Conservation (phyloP, 179 eudicot species). For the Heliamphora pulchella region DNA sequence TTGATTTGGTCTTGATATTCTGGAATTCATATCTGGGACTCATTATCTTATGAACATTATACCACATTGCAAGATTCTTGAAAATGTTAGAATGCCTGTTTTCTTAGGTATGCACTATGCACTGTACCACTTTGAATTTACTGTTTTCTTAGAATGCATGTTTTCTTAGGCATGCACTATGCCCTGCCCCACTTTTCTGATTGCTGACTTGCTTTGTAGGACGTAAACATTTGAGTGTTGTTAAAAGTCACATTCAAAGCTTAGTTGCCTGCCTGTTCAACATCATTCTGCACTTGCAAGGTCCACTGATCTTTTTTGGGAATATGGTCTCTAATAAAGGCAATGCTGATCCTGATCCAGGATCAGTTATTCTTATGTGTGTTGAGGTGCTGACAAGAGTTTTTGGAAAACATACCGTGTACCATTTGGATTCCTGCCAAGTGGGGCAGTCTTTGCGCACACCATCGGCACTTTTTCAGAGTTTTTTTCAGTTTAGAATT, state of each 20-base stretch:
- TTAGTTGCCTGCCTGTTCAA: constrained; percentile 65
- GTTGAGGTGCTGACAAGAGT: constrained; percentile 66
- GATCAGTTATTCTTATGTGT: constrained; percentile 79
- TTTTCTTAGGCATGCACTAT: background rate
- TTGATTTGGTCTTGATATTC: background rate
- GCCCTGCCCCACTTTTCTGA: constrained; percentile 9
- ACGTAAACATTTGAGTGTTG: constrained; percentile 41
- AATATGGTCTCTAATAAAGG: constrained; percentile 20
- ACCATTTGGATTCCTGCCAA: constrained; percentile 49
- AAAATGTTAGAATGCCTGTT: background rate
- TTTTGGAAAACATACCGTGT: constrained; percentile 56
- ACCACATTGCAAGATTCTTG: background rate
- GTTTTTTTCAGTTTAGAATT: constrained; percentile 35
- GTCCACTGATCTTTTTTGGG: constrained; percentile 46
- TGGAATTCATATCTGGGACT: constrained; percentile 1
- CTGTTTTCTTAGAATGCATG: background rate
- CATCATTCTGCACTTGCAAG: constrained; percentile 70
- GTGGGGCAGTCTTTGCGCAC: constrained; percentile 57
- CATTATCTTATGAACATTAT: background rate
- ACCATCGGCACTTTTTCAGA: constrained; percentile 58
- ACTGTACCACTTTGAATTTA: background rate
- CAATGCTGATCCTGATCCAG: constrained; percentile 58
- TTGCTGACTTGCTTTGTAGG: constrained; percentile 43
- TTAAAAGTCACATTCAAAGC: constrained; percentile 50
- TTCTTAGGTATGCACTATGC: too few species aligned